Evolutionary conservation across 225 moss, liverwort and hornwort genomes (phyloP).

Genomic region (Antitrichia curtipendula): DNA sequence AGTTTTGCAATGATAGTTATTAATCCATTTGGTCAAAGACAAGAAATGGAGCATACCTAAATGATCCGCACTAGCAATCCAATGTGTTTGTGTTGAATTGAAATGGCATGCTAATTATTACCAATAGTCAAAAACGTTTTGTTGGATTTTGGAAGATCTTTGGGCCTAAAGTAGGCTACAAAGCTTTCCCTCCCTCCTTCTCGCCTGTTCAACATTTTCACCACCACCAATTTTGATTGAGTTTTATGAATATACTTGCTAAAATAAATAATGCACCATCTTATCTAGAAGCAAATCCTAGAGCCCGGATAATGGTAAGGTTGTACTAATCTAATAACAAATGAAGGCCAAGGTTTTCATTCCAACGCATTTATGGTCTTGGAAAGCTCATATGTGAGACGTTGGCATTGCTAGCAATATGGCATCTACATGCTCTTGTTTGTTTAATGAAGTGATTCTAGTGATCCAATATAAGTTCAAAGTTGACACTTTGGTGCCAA

Average conservation of each 20-base stretch:
- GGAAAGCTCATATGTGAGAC: neutral
- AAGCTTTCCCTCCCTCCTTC: neutral
- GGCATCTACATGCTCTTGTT: neutral
- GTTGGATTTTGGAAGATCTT: neutral
- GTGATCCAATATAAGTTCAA: neutral
- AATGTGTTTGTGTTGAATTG: too few relatives aligned
- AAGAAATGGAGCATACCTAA: neutral
- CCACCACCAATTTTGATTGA: neutral
- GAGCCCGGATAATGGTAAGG: fast-evolving
- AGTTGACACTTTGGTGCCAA: too few relatives aligned
- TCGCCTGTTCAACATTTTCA: neutral
- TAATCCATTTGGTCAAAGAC: neutral
- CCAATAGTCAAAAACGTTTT: neutral
- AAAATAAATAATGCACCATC: too few relatives aligned
- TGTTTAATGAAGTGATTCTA: neutral
- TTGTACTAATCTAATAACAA: neutral
- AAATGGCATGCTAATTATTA: neutral
- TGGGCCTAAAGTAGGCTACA: neutral
- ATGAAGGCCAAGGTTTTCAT: neutral
- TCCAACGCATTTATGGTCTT: neutral
- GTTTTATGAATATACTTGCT: too few relatives aligned
- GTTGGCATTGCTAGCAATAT: neutral
- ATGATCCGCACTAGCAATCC: too few relatives aligned
- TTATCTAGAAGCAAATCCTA: neutral
- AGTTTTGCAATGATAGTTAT: neutral